These are phyloP conservation scores for Cornus florida DNA, from an alignment of 148 eudicot species.

Conservation along the genomic window DNA sequence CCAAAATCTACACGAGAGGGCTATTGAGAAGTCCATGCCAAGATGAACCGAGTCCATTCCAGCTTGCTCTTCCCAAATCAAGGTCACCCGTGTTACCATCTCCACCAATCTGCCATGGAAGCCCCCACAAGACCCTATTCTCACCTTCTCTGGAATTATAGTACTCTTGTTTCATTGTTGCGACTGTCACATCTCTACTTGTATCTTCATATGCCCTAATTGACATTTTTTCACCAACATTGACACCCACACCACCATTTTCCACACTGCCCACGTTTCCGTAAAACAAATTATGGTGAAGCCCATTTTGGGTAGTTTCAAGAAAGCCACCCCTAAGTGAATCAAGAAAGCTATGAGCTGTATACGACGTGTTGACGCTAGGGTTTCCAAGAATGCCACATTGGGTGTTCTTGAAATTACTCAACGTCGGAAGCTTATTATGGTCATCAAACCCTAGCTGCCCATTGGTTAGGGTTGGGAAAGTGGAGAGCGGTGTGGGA, in stretches of 20 bases:
- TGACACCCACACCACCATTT: background rate
- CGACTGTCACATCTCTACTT: conserved; percentile 10
- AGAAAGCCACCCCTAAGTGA: conserved; percentile 28
- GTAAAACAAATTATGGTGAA: conserved; percentile 31
- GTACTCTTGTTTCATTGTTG: conserved; percentile 49
- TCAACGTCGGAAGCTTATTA: conserved; percentile 16
- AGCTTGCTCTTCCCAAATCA: conserved; percentile 39
- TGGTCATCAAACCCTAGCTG: conserved; percentile 30
- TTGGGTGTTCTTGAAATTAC: conserved; percentile 9
- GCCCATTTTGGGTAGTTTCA: conserved; percentile 16
- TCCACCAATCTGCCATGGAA: conserved; percentile 60
- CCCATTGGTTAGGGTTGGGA: conserved; percentile 21
- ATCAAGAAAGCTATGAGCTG: conserved; percentile 16
- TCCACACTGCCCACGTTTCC: conserved; percentile 28
- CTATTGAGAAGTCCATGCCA: conserved; percentile 75
- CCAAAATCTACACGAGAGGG: conserved; percentile 52
- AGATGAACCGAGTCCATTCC: conserved; percentile 53
- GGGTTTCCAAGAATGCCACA: conserved; percentile 26
- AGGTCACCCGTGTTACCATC: conserved; percentile 33
- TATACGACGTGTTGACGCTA: background rate
- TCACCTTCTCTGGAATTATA: conserved; percentile 24
- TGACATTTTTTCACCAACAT: conserved; percentile 22
- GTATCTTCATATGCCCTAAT: conserved; percentile 32
- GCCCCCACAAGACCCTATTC: conserved; percentile 42
- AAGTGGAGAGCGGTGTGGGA: conserved; percentile 22